Evolutionary conservation across 805 yeast species (phyloP).

Genomic region (Pichia phayaonensis): DNA sequence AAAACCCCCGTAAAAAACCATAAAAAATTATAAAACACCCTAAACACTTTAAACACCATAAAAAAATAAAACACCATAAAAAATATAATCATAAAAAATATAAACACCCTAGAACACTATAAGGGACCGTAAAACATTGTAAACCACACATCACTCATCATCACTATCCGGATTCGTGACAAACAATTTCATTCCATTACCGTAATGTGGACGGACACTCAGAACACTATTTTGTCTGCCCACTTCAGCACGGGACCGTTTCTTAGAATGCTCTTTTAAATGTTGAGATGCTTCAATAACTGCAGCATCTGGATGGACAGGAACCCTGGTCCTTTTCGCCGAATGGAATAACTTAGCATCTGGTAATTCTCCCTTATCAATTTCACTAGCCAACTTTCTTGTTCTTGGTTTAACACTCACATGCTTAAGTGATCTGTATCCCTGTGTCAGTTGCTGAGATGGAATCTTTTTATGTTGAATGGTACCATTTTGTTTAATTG

Average conservation of each 20-base stretch:
- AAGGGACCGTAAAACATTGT: not conserved
- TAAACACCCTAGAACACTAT: not conserved
- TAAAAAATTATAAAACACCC: no score
- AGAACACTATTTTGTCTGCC: conserved; percentile 30
- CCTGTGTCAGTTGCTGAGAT: conserved; percentile 18
- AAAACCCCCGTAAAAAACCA: no score
- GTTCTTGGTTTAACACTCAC: conserved; percentile 57
- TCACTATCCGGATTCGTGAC: conserved; percentile 55
- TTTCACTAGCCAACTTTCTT: conserved; percentile 66
- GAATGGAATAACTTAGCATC: conserved; percentile 27
- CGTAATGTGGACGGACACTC: conserved; percentile 11
- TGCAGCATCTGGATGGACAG: conserved; percentile 28
- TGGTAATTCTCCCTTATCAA: conserved; percentile 53
- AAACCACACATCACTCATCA: conserved; percentile 23
- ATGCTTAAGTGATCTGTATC: conserved; percentile 40
- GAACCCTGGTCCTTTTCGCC: conserved; percentile 22
- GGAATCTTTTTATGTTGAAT: conserved; percentile 23
- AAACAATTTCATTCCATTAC: conserved; percentile 26
- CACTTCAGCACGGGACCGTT: conserved; percentile 12
- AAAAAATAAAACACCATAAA: no score
- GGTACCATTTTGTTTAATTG: conserved; percentile 37
- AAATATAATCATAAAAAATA: not conserved
- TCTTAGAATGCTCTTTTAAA: conserved; percentile 18
- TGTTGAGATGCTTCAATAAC: conserved; percentile 27
- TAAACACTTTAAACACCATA: no score